Base-by-base conservation (phyloP, 176 grass and related monocot genomes). In the Aegilops bicornis region DNA sequence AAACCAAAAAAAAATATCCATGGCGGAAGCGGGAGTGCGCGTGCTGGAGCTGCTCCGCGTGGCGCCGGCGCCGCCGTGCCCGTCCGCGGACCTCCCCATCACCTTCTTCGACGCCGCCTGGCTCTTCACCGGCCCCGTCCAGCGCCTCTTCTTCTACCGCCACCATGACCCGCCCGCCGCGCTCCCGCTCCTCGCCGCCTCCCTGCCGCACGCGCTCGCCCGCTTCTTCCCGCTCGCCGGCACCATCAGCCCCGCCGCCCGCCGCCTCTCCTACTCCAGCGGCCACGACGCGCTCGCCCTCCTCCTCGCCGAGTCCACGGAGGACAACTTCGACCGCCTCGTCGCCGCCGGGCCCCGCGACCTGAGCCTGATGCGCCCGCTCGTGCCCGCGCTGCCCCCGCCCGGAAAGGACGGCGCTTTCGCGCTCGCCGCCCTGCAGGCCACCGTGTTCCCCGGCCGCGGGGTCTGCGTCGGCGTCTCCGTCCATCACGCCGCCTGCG, bases 141-240 rank as follows among this genome's bases (percentile, higher is more conserved):
- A 92, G 79, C 90, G 93, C 54, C 86, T 95, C 83, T 76, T 76
- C 45, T 76, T 76, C 73, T 76, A 76, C 73, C 73, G 45, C 73
- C 73, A 76, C 73, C 7, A 15, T 1, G 25, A 92, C n/a, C 68
- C 79, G 0, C 3, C 86, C 75, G 63, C 90, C 45, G 17, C 68
- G 29, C 83, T 95, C 88, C 83, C 86, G 14, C 15, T 48, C 16
- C 90, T 95, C 40, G 82, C 52, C 11, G 79, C 88, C 50, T 84
- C 93, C 16, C 90, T 95, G 24, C 36, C 93, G 59, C 61, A 68
- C 59, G 82, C 88, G 10, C 88, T 95, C 80, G 80, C 17, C 30
- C 42, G 70, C 64, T 92, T 95, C 85, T 73, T 35, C 90, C 82
- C 91, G 36, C 88, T 95, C 47, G 89, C 90, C 52, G 83, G 83